phyloP scores from a whole-genome alignment of 2,329 filamentous ascomycete species.

The Didymella pomorum region DNA sequence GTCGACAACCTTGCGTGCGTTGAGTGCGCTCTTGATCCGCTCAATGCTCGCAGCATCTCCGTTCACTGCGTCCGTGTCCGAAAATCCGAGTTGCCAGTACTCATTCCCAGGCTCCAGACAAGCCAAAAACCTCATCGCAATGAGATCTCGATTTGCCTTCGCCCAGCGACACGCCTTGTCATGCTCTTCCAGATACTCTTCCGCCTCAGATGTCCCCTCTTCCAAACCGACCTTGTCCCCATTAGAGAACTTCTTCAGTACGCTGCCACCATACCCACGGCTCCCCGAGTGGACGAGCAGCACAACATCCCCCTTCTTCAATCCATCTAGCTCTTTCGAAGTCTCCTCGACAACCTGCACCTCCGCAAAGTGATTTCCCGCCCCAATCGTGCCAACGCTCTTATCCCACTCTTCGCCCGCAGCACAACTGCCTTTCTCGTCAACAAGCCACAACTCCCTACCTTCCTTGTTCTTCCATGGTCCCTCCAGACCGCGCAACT shows the following conservation, averaged over 20 bases:
- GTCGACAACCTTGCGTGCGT: constrained; percentile 45
- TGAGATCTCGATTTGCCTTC: constrained; percentile 50
- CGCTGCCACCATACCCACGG: constrained; percentile 46
- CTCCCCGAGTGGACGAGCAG: constrained; percentile 52
- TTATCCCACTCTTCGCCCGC: constrained; percentile 46
- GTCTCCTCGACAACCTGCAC: constrained; percentile 49
- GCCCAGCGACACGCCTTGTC: constrained; percentile 50
- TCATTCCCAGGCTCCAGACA: constrained; percentile 48
- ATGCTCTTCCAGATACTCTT: constrained; percentile 47
- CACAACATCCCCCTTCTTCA: constrained; percentile 44
- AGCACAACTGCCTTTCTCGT: constrained; percentile 27
- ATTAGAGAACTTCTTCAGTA: constrained; percentile 43
- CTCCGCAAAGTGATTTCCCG: constrained; percentile 52
- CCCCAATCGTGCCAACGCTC: constrained; percentile 49
- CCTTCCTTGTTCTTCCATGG: constrained; percentile 39
- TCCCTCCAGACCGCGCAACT: constrained; percentile 48
- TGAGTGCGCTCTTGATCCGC: constrained; percentile 29
- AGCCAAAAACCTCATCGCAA: constrained; percentile 49
- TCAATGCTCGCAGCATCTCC: constrained; percentile 21
- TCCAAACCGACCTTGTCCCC: constrained; percentile 38
- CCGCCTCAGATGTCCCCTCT: constrained; percentile 34
- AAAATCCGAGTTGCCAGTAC: constrained; percentile 27
- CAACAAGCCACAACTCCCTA: constrained; percentile 43
- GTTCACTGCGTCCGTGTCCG: not conserved
- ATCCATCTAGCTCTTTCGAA: constrained; percentile 15